A percentile compares a stretch with the other conserved stretches of the same genome.
phyloP scores from a whole-genome alignment of 2,329 filamentous ascomycete species.

The Alternaria triticimaculans region DNA sequence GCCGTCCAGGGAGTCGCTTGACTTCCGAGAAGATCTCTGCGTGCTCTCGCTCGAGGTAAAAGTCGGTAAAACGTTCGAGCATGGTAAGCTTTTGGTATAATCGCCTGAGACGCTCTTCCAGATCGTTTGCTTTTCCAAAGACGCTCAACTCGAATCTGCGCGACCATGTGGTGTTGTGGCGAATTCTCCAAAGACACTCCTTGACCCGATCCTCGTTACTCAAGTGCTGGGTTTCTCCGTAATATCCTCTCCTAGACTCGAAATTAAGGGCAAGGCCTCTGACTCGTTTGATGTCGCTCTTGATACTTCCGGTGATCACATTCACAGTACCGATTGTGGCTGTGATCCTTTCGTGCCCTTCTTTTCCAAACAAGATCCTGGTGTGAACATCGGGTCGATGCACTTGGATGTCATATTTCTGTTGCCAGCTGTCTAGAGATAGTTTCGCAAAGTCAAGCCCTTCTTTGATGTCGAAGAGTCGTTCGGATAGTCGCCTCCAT shows the following conservation, averaged over 20 bases:
- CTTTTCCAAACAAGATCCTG: constrained; percentile 30
- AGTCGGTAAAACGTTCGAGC: constrained; percentile 33
- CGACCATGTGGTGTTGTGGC: constrained; percentile 24
- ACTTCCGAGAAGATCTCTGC: constrained; percentile 29
- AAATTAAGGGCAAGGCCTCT: constrained; percentile 25
- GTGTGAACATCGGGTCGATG: constrained; percentile 27
- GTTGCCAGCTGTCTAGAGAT: constrained; percentile 31
- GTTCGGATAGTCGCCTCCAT: constrained; percentile 29
- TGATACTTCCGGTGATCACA: constrained; percentile 15
- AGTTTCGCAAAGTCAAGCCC: constrained; percentile 25
- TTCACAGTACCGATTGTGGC: constrained; percentile 22
- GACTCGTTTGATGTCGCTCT: constrained; percentile 23
- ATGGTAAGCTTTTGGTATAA: constrained; percentile 27
- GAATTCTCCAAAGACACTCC: constrained; percentile 27
- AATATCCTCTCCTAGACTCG: constrained; percentile 1
- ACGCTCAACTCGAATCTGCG: constrained; percentile 30
- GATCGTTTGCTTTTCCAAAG: constrained; percentile 20
- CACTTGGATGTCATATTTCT: constrained; percentile 30
- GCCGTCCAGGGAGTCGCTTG: constrained; percentile 31
- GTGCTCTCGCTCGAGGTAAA: constrained; percentile 33
- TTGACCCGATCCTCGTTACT: constrained; percentile 22
- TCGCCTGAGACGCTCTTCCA: constrained; percentile 25
- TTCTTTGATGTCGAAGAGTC: constrained; percentile 32
- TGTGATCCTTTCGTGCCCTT: constrained; percentile 26
- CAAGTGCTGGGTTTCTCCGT: constrained; percentile 1